phyloP scores from a whole-genome alignment of 192 early-diverging fungal species.

The Coemansia sp. region DNA sequence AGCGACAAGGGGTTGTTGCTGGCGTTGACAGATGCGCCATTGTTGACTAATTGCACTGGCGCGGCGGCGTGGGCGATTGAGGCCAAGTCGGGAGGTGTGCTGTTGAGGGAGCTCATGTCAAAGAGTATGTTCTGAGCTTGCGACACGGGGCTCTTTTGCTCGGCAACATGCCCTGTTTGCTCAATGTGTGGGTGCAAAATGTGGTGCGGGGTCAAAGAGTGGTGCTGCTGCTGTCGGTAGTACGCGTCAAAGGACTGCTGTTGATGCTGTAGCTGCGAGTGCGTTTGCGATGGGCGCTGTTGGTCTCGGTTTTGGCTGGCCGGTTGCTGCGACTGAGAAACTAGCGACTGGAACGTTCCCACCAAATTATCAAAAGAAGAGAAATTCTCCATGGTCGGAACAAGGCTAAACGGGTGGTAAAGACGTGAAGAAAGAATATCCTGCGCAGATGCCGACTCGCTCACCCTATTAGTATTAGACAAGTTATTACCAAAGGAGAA shows the following conservation, averaged over 20 bases:
- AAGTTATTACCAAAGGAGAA: slow-evolving; percentile 2
- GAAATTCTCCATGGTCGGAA: slow-evolving; percentile 44
- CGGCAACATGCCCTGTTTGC: neutral
- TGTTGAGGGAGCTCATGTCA: slow-evolving; percentile 25
- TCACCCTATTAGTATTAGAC: slow-evolving; percentile 29
- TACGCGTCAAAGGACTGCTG: slow-evolving; percentile 4
- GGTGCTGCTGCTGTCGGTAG: slow-evolving; percentile 8
- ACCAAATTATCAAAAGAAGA: slow-evolving; percentile 33
- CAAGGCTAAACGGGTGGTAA: slow-evolving; percentile 23
- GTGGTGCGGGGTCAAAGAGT: neutral
- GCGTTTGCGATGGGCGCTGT: neutral
- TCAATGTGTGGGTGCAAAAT: neutral
- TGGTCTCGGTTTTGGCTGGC: slow-evolving; percentile 13
- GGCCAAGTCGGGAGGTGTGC: slow-evolving; percentile 1
- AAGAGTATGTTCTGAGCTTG: slow-evolving; percentile 21
- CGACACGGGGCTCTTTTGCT: slow-evolving; percentile 1
- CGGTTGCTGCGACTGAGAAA: slow-evolving; percentile 10
- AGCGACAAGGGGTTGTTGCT: slow-evolving; percentile 12
- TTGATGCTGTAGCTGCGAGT: neutral
- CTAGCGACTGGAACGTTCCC: slow-evolving; percentile 24
- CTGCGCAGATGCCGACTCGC: slow-evolving; percentile 7
- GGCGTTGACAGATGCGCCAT: neutral
- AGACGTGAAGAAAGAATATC: slow-evolving; percentile 31
- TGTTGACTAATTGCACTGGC: neutral
- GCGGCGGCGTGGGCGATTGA: neutral